Evolutionary conservation across 768 basidiomycete species (phyloP).

Genomic region (Amanita exitialis): DNA sequence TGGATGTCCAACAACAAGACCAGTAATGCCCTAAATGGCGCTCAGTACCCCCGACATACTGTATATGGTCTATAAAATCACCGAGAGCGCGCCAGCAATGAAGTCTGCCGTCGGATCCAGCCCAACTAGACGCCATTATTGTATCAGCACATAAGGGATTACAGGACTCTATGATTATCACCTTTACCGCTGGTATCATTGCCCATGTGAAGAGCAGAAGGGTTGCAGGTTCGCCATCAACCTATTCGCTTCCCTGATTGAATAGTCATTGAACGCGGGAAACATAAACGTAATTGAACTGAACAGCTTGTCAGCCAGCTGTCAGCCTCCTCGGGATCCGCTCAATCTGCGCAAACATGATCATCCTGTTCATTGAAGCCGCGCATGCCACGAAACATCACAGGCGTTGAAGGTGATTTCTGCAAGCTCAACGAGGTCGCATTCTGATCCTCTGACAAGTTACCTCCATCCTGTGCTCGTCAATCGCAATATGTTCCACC

Average conservation of each 20-base stretch:
- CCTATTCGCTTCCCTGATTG: too few species aligned
- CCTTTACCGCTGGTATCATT: too few species aligned
- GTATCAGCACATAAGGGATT: too few species aligned
- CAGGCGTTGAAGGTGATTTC: not conserved
- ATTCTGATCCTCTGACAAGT: not conserved
- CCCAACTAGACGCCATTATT: conserved; percentile 11
- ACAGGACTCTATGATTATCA: too few species aligned
- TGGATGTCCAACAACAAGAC: conserved; percentile 65
- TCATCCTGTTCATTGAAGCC: too few species aligned
- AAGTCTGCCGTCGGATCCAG: conserved; percentile 68
- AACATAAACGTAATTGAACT: too few species aligned
- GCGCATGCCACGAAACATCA: not conserved
- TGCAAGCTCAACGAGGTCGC: not conserved
- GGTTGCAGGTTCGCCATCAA: too few species aligned
- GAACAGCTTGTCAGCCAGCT: too few species aligned
- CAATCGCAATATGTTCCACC: conserved; percentile 22
- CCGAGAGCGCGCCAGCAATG: conserved; percentile 64
- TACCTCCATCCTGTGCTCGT: conserved; percentile 21
- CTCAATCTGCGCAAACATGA: too few species aligned
- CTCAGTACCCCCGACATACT: not conserved
- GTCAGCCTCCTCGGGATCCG: too few species aligned
- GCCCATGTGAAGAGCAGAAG: too few species aligned
- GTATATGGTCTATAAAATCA: conserved; percentile 6
- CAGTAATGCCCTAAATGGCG: conserved; percentile 42
- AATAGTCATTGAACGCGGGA: too few species aligned